phyloP scores from a whole-genome alignment of 768 basidiomycete species.

The Tulasnella sp. region DNA sequence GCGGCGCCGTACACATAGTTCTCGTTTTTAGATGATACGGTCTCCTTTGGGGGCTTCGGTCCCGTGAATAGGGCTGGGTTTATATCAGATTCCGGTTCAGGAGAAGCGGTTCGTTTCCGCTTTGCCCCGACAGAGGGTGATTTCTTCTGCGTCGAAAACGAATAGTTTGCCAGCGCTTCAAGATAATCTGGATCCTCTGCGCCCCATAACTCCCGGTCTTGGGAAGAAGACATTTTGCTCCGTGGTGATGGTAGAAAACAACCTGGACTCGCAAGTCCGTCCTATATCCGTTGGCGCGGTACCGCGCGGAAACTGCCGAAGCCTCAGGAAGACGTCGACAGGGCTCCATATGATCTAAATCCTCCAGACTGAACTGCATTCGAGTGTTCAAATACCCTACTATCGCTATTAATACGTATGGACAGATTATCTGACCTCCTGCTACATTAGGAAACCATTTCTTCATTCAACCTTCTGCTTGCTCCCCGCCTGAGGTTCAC shows the following conservation, averaged over 20 bases:
- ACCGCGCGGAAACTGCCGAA: not conserved
- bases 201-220: slow-evolving; percentile 30
- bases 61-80: not conserved
- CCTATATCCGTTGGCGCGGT: not conserved
- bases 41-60: not conserved
- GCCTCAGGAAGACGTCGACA: too few relatives aligned
- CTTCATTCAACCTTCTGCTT: not conserved
- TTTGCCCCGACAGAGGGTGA: not conserved
- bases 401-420: too few relatives aligned
- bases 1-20: slow-evolving; percentile 65
- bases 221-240: slow-evolving; percentile 22
- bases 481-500: not conserved
- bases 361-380: too few relatives aligned
- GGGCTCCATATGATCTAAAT: too few relatives aligned
- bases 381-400: too few relatives aligned
- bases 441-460: not conserved
- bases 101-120: slow-evolving; percentile 13
- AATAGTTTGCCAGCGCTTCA: slow-evolving; percentile 25
- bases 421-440: not conserved
- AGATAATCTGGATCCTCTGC: slow-evolving; percentile 31
- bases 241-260: not conserved
- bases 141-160: not conserved
- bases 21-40: slow-evolving; percentile 10
- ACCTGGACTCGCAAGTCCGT: not conserved
- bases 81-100: not conserved